Conservation (phyloP, 768 basidiomycete species). For the Lentinula sp. region DNA sequence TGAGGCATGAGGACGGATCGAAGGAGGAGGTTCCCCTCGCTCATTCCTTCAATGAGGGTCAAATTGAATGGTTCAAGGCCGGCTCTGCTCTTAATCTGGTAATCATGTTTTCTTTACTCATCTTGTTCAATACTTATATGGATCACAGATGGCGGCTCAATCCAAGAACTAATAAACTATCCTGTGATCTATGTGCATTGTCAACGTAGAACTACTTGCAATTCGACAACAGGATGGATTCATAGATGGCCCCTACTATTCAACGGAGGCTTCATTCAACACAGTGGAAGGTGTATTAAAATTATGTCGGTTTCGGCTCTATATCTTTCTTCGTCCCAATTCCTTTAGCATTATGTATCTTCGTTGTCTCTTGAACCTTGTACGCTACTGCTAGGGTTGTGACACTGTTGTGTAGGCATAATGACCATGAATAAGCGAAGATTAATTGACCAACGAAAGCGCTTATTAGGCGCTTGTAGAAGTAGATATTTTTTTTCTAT, state of each 20-base stretch:
- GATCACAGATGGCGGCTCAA: conserved; percentile 58
- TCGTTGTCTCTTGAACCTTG: not conserved
- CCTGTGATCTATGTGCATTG: not conserved
- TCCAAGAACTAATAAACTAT: conserved; percentile 34
- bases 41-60: conserved; percentile 95
- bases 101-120: conserved; percentile 16
- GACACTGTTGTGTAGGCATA: too few relatives aligned
- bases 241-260: too few relatives aligned
- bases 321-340: not conserved
- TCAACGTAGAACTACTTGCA: too few relatives aligned
- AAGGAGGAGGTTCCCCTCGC: conserved; percentile 75
- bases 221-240: not conserved
- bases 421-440: too few relatives aligned
- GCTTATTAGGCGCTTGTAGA: too few relatives aligned
- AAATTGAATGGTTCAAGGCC: conserved; percentile 98
- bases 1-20: conserved; percentile 79
- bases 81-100: conserved; percentile 91
- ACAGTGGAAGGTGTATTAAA: not conserved
- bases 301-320: not conserved
- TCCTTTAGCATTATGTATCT: not conserved
- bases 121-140: conserved; percentile 6
- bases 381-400: not conserved
- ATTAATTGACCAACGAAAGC: too few relatives aligned
- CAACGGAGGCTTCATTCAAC: too few relatives aligned
- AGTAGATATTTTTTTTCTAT: too few relatives aligned